phyloP scores from a whole-genome alignment of 1,284 basidiomycete species.

The Ustilago nuda region DNA sequence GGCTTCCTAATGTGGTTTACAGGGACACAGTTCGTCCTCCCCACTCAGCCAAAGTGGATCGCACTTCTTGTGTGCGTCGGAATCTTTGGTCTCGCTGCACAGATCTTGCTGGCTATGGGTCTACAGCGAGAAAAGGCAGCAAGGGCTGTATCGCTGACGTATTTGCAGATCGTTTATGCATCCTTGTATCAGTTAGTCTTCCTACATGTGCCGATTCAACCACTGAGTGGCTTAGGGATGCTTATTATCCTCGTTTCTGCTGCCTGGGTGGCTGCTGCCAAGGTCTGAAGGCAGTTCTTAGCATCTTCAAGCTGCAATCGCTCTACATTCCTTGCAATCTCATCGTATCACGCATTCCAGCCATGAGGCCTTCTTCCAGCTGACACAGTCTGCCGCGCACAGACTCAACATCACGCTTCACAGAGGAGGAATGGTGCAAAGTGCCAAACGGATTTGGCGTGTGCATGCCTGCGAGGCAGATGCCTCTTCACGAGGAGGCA shows the following conservation, averaged over 20 bases:
- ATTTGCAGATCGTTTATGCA: conserved; percentile 52
- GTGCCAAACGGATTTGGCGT: too few relatives aligned
- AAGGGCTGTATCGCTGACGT: conserved; percentile 42
- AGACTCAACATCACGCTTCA: neutral
- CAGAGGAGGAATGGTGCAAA: neutral
- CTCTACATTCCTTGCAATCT: neutral
- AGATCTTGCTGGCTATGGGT: conserved; percentile 55
- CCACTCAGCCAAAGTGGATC: conserved; percentile 38
- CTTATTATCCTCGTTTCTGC: conserved; percentile 50
- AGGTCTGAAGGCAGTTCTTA: conserved; percentile 5
- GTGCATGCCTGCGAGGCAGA: neutral
- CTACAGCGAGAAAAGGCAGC: conserved; percentile 56
- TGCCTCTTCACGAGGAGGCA: conserved; percentile 17
- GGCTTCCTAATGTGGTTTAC: conserved; percentile 65
- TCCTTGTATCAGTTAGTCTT: conserved; percentile 51
- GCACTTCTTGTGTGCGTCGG: conserved; percentile 54
- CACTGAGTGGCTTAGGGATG: conserved; percentile 47
- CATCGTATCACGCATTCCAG: neutral
- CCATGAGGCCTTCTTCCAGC: neutral
- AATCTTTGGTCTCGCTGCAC: conserved; percentile 53
- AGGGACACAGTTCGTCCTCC: conserved; percentile 44
- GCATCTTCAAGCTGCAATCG: neutral
- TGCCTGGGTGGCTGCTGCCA: conserved; percentile 47
- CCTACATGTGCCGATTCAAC: conserved; percentile 45
- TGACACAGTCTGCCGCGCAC: neutral